Evolutionary conservation across 2,329 filamentous ascomycete genomes (phyloP).

Genomic region (Pseudogymnoascus verrucosus): DNA sequence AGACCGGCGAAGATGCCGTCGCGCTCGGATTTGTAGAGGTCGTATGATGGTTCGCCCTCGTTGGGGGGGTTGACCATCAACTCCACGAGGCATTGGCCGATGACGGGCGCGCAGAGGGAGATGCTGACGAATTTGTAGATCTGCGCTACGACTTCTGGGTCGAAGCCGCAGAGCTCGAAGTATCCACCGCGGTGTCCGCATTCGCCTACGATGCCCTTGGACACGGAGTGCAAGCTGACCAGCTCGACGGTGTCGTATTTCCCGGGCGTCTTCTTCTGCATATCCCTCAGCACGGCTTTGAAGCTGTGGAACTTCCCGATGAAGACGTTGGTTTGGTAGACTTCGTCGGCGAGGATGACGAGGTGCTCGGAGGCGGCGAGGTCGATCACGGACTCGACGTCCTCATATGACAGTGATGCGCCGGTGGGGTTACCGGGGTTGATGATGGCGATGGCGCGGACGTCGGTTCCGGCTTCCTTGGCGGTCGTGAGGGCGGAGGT

Average conservation of each 20-base stretch:
- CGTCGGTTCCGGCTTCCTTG: constrained; percentile 68
- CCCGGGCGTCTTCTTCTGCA: constrained; percentile 67
- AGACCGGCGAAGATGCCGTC: constrained; percentile 72
- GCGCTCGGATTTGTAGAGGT: constrained; percentile 80
- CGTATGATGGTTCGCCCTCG: constrained; percentile 73
- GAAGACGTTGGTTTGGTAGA: constrained; percentile 99
- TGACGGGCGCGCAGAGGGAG: constrained; percentile 88
- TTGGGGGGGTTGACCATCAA: constrained; percentile 95
- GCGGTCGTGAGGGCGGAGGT: constrained; percentile 66
- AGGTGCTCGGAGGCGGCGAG: constrained; percentile 79
- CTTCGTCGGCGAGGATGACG: constrained; percentile 90
- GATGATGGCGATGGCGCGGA: constrained; percentile 91
- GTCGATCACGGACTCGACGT: constrained; percentile 78
- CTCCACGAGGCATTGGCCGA: constrained; percentile 94
- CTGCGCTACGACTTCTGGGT: constrained; percentile 75
- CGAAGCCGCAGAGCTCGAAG: constrained; percentile 91
- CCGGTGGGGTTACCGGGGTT: constrained; percentile 98
- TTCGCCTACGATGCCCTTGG: constrained; percentile 98
- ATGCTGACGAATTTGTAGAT: constrained; percentile 99
- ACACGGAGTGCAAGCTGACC: constrained; percentile 84
- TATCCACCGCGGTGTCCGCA: constrained; percentile 96
- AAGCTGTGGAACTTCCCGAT: constrained; percentile 90
- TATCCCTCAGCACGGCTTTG: constrained; percentile 75
- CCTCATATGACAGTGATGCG: constrained; percentile 68
- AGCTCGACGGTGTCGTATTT: constrained; percentile 82